Evolutionary conservation across 2,329 filamentous ascomycete genomes (phyloP), one percentile per base, ranked within the genome.

Genomic region (Botrytis pseudocinerea): DNA sequence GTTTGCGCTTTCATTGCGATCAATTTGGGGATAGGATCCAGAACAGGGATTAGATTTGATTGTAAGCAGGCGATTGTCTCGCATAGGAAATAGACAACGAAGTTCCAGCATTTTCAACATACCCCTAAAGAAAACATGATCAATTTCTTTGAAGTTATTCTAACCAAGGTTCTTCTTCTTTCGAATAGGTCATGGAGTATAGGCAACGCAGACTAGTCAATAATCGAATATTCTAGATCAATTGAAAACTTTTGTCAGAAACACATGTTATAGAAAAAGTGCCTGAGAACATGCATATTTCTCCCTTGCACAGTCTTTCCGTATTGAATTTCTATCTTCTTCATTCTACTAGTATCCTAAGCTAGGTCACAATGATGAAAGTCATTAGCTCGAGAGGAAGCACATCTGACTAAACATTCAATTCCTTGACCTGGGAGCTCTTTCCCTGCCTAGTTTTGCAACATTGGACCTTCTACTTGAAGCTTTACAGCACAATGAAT

Each of bases 401-500:
- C 3, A 2, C n/a, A 18, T 25, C 6, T 28, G 14, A 28, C 6
- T 51, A 51, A 51, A 25, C 48, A 16, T 57, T 1, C 25, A 14
- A 28, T 12, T 28, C 12, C 51, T 28, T 28, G 1, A 8, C 14
- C n/a, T 9, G n/a, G 8, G 51, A 18, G 51, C n/a, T 28, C 51
- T 57, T 57, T 16, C 51, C n/a, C 51, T 6, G 7, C 14, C 14
- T 14, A 28, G 0, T 0, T 32, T 0, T 2, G 18, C 2, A 8
- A 54, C 14, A 57, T 57, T 57, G 51, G 7, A 57, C 51, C 51
- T 57, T 57, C 51, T 5, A 57, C 7, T 28, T 57, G 3, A 40
- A 1, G 25, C 18, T 9, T 18, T n/a, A 22, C 14, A 25, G 16
- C 22, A 25, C 2, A 10, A 16, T 60, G 6, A n/a, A 25, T 4